Percentiles rank a stretch among this genome's conserved stretches.
Evolutionary conservation across 106 monocot genomes (phyloP).

Genomic region (Allium sativum): DNA sequence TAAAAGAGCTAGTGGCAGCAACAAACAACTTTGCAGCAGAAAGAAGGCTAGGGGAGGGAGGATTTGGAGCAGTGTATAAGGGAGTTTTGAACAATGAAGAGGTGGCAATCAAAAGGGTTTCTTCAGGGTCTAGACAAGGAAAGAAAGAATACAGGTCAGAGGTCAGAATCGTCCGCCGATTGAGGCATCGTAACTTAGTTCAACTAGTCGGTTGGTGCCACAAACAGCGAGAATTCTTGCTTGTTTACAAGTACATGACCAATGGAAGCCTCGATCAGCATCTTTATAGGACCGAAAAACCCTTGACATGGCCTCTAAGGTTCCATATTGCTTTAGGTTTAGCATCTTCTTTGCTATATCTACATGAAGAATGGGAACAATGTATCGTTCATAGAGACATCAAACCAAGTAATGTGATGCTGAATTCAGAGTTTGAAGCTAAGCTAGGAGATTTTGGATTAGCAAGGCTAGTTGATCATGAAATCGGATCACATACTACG

Average conservation of each 20-base stretch:
- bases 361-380: slow-evolving; percentile 24
- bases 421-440: slow-evolving; percentile 15
- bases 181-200: slow-evolving; percentile 25
- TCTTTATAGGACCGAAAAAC: slow-evolving; percentile 1
- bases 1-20: slow-evolving; percentile 4
- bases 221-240: slow-evolving; percentile 6
- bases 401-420: slow-evolving; percentile 24
- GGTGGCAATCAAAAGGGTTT: slow-evolving; percentile 21
- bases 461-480: slow-evolving; percentile 13
- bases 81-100: slow-evolving; percentile 8
- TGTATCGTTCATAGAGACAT: slow-evolving; percentile 19
- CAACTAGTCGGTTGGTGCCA: slow-evolving; percentile 28
- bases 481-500: slow-evolving; percentile 11
- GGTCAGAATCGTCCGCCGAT: slow-evolving; percentile 15
- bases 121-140: slow-evolving; percentile 4
- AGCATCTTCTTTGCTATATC: slow-evolving; percentile 16
- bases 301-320: slow-evolving; percentile 12
- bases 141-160: slow-evolving; percentile 16
- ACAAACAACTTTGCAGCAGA: slow-evolving; percentile 18
- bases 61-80: slow-evolving; percentile 20
- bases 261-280: slow-evolving; percentile 42
- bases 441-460: slow-evolving; percentile 22
- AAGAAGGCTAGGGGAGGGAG: slow-evolving; percentile 19
- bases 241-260: slow-evolving; percentile 29
- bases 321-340: slow-evolving; percentile 12